Evolutionary conservation across 495 filamentous ascomycete species (phyloP), one percentile per base, ranked within the genome.

Genomic region (Cercophora newfieldiana): DNA sequence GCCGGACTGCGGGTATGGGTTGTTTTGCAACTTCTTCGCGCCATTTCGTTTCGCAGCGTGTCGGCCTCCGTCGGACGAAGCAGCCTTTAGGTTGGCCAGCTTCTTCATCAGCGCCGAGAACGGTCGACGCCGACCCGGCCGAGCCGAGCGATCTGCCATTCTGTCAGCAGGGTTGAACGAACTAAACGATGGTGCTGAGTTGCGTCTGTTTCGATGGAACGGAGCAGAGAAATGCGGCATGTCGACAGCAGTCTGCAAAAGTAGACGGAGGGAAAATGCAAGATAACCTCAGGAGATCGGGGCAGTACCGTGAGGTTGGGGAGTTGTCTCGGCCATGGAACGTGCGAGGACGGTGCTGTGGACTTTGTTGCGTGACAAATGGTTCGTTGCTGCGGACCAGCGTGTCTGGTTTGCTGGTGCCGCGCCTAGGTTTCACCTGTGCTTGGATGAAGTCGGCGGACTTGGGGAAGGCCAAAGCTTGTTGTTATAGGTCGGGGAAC

Each of bases 101-200:
- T 94, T 93, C 83, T 94, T 97, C 88, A 99, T 91, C 90, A 94
- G 93, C 50, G 86, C 89, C 24, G 94, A 87, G 76, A 99, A 97
- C 5, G 94, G 94, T 57, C 90, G 88, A 59, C 93, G 90, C 61
- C 92, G 90, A 49, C 78, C 79, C 44, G 71, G 64, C 31, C 83
- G 83, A 62, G 76, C 82, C 72, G 76, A 60, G 59, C 78, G 76
- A 62, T 79, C 79, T 79, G 71, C 28, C 67, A 74, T 76, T 53
- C 49, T 59, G 64, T 75, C 65, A 72, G 69, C 59, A 21, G 48
- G 31, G 51, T 71, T 68, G 68, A 72, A 66, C 19, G 44, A 30
- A 51, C 49, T 33, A 28, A 59, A 50, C 47, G 55, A 28, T 31
- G 67, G 57, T 29, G 68, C 30, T 54, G 66, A 66, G 61, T 66